Conservation (phyloP, 768 basidiomycete genomes). For the Suillus clintonianus region DNA sequence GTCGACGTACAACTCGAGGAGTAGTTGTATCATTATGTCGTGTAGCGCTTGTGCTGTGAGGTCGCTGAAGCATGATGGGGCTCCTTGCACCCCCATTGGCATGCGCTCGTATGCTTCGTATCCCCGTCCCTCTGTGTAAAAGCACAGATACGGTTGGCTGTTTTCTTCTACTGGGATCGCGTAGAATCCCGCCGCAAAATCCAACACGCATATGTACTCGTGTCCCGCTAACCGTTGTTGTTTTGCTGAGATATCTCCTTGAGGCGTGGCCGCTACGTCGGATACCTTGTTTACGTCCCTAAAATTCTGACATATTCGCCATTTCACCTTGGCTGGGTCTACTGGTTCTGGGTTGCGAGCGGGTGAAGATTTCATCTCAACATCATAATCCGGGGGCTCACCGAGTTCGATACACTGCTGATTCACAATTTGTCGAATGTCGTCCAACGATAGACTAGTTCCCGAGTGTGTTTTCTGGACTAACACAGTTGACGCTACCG, state of each 20-base stretch:
- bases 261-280: too few species aligned
- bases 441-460: too few species aligned
- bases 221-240: constrained; percentile 40
- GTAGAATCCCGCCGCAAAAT: constrained; percentile 42
- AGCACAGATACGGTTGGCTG: constrained; percentile 14
- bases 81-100: constrained; percentile 44
- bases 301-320: too few species aligned
- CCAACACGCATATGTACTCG: constrained; percentile 35
- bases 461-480: too few species aligned
- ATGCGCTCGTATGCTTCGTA: constrained; percentile 36
- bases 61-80: constrained; percentile 36
- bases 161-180: constrained; percentile 16
- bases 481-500: too few species aligned
- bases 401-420: too few species aligned
- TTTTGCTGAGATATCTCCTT: constrained; percentile 41
- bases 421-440: too few species aligned
- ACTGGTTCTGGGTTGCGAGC: too few species aligned
- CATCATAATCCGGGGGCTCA: too few species aligned
- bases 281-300: too few species aligned
- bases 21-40: constrained; percentile 24
- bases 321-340: too few species aligned
- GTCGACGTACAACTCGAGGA: constrained; percentile 40
- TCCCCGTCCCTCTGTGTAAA: constrained; percentile 18
- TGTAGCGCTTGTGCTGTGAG: constrained; percentile 26
- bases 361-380: too few species aligned